Base-by-base conservation (phyloP, 345 rosid species). In the Odontarrhena argentea region DNA sequence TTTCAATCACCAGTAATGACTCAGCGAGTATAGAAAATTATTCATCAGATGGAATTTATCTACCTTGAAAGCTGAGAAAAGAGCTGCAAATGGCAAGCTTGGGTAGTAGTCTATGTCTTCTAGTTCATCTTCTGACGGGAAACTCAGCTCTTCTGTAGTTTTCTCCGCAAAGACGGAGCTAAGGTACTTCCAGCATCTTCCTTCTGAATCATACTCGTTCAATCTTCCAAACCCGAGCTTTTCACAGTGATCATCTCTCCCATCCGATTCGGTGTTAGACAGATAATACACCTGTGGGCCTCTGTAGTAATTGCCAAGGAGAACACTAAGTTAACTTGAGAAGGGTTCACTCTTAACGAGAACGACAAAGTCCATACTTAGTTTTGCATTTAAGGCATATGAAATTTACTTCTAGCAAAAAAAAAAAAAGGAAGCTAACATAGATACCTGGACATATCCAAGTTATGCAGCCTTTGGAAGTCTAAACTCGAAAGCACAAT, bases 41-140 rank as follows among this genome's bases (percentile, higher is more conserved):
- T 43, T 44, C 37, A 9, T 2, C 4, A 37, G 2, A 53, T 15
- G 57, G 32, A 50, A 45, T 53, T 45, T 2, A 9, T 3, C 18
- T 50, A 91, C 99, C 96, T 91, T 91, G 40, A 91, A 83, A 76
- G 83, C 85, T 34, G 99, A 88, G 78, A 88, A 88, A 26, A 94
- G 85, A 62, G 95, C 92, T 56, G 97, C 88, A 77, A 94, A 94
- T 61, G 97, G 97, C 84, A 94, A 78, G 79, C 97, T 91, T 48
- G 96, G 91, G 64, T 82, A 87, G 54, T 85, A 91, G 77, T 91
- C 95, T 73, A 85, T 91, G 57, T 94, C 97, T 75, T 83, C 91
- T 6, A 82, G 77, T 59, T 94, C 99, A 76, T 94, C 96, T 74
- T 88, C 99, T 54, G 80, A 73, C 43, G 84, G 85, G 1, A 67